Conservation (phyloP, 2,329 filamentous ascomycete species). For the Juglanconis oblonga region DNA sequence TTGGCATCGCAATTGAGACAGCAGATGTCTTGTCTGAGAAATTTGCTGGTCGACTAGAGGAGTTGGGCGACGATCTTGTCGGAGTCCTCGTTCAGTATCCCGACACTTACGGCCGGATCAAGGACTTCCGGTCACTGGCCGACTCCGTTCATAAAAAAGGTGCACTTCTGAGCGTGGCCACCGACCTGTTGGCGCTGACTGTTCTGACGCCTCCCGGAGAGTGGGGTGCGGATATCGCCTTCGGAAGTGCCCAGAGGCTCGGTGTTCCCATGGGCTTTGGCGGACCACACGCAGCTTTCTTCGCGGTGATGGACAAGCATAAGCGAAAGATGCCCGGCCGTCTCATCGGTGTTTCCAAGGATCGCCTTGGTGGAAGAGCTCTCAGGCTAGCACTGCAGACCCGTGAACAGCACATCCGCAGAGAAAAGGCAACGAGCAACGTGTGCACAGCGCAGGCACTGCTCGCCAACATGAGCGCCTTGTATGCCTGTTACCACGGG, state of each 20-base stretch:
- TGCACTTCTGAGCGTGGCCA: slow-evolving; percentile 81
- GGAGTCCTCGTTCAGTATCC: slow-evolving; percentile 95
- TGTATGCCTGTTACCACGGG: slow-evolving; percentile 93
- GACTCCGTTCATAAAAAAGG: slow-evolving; percentile 74
- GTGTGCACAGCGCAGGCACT: slow-evolving; percentile 95
- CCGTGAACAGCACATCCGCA: slow-evolving; percentile 90
- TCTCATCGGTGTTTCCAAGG: slow-evolving; percentile 87
- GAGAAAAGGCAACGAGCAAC: slow-evolving; percentile 96
- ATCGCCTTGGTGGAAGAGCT: slow-evolving; percentile 77
- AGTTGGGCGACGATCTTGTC: slow-evolving; percentile 75
- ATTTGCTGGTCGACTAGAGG: slow-evolving; percentile 61
- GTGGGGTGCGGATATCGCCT: slow-evolving; percentile 92
- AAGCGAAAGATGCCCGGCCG: slow-evolving; percentile 94
- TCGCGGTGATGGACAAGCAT: slow-evolving; percentile 84
- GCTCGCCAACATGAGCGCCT: slow-evolving; percentile 90
- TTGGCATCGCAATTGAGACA: slow-evolving; percentile 75
- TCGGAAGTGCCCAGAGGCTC: slow-evolving; percentile 87
- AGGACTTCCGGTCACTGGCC: slow-evolving; percentile 71
- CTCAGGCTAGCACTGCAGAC: slow-evolving; percentile 86
- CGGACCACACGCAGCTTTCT: slow-evolving; percentile 96
- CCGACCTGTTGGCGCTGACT: slow-evolving; percentile 84
- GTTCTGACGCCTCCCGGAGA: slow-evolving; percentile 86
- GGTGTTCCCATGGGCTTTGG: slow-evolving; percentile 91
- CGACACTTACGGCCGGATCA: slow-evolving; percentile 78
- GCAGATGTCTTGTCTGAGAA: slow-evolving; percentile 68